Conservation (phyloP, 1,284 basidiomycete genomes). For the Singerocomus rubriflavus region DNA sequence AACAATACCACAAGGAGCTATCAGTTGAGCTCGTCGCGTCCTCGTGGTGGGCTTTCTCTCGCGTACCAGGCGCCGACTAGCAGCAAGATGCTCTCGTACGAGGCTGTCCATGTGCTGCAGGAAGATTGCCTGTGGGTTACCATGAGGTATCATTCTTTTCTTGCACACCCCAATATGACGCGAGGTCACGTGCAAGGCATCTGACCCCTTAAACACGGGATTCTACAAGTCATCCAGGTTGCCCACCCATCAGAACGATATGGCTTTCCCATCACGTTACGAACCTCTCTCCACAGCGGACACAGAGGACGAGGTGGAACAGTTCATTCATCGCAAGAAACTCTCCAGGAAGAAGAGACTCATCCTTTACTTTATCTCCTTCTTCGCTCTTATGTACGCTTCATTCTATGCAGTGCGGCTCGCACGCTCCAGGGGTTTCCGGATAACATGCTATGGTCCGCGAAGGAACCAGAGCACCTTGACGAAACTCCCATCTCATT, state of each 20-base stretch:
- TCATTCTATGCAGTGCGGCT: conserved; percentile 12
- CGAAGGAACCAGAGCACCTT: conserved; percentile 25
- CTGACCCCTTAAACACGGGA: neutral
- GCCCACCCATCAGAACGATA: conserved; percentile 11
- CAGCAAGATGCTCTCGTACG: no score
- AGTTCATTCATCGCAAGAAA: neutral
- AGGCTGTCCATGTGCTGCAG: no score
- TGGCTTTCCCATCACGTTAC: conserved; percentile 23
- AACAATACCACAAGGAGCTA: no score
- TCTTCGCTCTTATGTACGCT: conserved; percentile 17
- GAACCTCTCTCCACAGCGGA: conserved; percentile 23
- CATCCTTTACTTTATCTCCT: conserved; percentile 12
- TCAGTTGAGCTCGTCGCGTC: no score
- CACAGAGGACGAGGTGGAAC: conserved; percentile 8
- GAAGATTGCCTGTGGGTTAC: no score
- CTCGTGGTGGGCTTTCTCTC: no score
- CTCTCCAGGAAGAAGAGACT: conserved; percentile 17
- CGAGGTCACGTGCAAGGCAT: neutral
- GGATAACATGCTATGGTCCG: conserved; percentile 21
- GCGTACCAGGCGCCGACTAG: no score
- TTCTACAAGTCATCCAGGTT: neutral
- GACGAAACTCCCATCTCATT: conserved; percentile 44
- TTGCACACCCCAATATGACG: neutral
- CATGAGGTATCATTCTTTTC: no score
- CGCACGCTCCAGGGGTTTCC: conserved; percentile 22